Evolutionary conservation across 345 rosid species (phyloP).

Genomic region (Camelina neglecta): DNA sequence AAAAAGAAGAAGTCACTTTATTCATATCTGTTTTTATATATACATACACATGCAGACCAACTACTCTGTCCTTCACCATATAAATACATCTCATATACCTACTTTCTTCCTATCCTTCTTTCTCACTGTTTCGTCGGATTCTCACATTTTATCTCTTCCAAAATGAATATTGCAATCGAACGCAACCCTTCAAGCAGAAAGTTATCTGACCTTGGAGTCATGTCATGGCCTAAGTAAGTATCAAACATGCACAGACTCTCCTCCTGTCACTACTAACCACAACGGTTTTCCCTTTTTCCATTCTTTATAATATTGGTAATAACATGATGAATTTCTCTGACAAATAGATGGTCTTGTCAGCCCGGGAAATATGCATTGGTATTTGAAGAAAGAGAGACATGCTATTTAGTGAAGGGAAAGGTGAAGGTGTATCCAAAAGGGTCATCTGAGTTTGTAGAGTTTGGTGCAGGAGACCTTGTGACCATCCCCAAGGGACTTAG

Average conservation of each 20-base stretch:
- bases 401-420: constrained; percentile 80
- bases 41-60: constrained; percentile 36
- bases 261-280: constrained; percentile 6
- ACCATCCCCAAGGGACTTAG: constrained; percentile 87
- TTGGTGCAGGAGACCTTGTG: constrained; percentile 95
- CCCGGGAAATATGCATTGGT: constrained; percentile 88
- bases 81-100: constrained; percentile 39
- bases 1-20: constrained; percentile 41
- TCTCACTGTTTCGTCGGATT: constrained; percentile 12
- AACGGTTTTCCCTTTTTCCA: not conserved
- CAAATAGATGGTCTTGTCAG: constrained; percentile 86
- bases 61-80: constrained; percentile 40
- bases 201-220: constrained; percentile 48
- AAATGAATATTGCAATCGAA: constrained; percentile 41
- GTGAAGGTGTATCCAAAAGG: constrained; percentile 75
- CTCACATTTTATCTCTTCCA: constrained; percentile 27
- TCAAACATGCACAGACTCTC: constrained; percentile 21
- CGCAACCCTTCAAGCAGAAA: constrained; percentile 42
- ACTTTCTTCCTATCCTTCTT: constrained; percentile 38
- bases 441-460: constrained; percentile 68
- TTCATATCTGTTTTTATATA: constrained; percentile 37
- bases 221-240: constrained; percentile 52
- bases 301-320: constrained; percentile 7
- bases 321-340: constrained; percentile 34
- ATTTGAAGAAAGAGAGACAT: constrained; percentile 89